phyloP scores from a whole-genome alignment of 176 grass and related monocot species.

The Tillandsia fasciculata region DNA sequence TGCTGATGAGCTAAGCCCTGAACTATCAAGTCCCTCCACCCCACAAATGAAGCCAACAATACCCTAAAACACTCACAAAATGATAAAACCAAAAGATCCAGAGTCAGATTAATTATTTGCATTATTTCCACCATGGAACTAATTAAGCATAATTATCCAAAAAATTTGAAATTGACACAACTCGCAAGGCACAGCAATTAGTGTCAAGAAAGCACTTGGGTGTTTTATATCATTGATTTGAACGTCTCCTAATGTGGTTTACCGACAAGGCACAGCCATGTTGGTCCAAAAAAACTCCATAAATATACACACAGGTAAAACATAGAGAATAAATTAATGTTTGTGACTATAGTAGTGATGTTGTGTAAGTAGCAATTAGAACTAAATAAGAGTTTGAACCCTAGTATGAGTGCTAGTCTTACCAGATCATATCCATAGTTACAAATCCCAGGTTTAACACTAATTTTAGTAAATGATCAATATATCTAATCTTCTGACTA shows the following conservation, averaged over 20 bases:
- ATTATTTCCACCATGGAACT: too few relatives aligned
- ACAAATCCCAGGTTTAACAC: too few relatives aligned
- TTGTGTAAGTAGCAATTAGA: not conserved
- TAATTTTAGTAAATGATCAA: too few relatives aligned
- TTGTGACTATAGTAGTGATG: not conserved
- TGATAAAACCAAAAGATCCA: not conserved
- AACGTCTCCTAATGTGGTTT: not conserved
- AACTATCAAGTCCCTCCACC: conserved; percentile 80
- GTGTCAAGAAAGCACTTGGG: too few relatives aligned
- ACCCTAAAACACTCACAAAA: conserved; percentile 38
- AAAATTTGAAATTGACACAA: too few relatives aligned
- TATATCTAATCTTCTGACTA: not conserved
- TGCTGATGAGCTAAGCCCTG: conserved; percentile 93
- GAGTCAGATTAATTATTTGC: too few relatives aligned
- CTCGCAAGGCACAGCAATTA: too few relatives aligned
- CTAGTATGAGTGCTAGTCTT: too few relatives aligned
- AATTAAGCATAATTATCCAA: too few relatives aligned
- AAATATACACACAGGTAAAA: not conserved
- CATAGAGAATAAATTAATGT: not conserved
- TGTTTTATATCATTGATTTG: too few relatives aligned
- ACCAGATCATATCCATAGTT: too few relatives aligned
- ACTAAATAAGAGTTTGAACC: not conserved
- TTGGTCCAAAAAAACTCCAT: not conserved
- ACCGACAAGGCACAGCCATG: not conserved
- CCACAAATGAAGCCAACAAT: conserved; percentile 84